These are phyloP conservation scores for Tricholoma hemisulphureum DNA, from an alignment of 768 basidiomycete species.

Conservation along the genomic window DNA sequence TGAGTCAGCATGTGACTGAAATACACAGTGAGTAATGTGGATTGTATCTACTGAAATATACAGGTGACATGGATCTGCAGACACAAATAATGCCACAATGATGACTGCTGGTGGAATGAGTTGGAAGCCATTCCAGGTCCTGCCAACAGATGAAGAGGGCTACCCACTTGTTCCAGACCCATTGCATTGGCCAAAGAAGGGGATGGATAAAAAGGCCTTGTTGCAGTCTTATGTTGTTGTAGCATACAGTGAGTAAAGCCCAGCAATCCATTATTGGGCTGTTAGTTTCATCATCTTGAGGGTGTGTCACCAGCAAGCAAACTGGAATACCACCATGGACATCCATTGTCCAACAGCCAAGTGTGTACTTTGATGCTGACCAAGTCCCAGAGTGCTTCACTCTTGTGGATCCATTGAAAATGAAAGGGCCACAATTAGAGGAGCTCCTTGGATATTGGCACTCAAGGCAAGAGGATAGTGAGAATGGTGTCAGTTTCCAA, in stretches of 20 bases:
- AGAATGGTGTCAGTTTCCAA: neutral
- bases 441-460: neutral
- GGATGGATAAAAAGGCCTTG: neutral
- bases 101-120: neutral
- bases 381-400: neutral
- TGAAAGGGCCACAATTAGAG: too few relatives aligned
- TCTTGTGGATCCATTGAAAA: neutral
- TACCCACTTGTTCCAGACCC: neutral
- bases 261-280: too few relatives aligned
- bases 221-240: neutral
- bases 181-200: neutral
- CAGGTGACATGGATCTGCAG: too few relatives aligned
- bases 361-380: too few relatives aligned
- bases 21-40: neutral
- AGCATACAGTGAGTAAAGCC: too few relatives aligned
- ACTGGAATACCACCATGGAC: too few relatives aligned
- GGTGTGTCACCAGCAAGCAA: too few relatives aligned
- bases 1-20: neutral
- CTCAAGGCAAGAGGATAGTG: neutral
- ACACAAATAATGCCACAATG: too few relatives aligned
- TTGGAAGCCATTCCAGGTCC: neutral
- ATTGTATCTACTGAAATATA: neutral
- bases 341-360: too few relatives aligned
- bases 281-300: too few relatives aligned
- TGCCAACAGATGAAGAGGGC: neutral